phyloP scores from a whole-genome alignment of 768 basidiomycete genomes.

The Kwoniella europaea region DNA sequence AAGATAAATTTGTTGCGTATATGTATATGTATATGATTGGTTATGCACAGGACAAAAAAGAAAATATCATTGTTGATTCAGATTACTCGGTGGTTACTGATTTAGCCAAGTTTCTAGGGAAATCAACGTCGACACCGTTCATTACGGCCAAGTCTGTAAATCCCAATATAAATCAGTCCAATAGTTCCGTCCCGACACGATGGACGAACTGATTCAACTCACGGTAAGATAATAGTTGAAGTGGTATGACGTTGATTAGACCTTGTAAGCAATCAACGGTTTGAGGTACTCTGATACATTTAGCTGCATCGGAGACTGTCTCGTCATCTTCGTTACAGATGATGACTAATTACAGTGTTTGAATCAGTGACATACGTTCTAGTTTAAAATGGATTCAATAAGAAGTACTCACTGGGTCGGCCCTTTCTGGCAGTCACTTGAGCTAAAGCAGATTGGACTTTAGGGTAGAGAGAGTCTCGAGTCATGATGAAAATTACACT shows the following conservation, averaged over 20 bases:
- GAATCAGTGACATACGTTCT: slow-evolving; percentile 13
- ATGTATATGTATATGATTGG: not conserved
- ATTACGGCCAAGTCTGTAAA: slow-evolving; percentile 76
- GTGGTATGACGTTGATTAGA: slow-evolving; percentile 91
- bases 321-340: slow-evolving; percentile 93
- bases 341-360: slow-evolving; percentile 66
- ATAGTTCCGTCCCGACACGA: not conserved
- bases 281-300: slow-evolving; percentile 91
- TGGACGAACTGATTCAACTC: slow-evolving; percentile 7
- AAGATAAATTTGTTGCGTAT: not conserved
- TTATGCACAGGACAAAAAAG: not conserved
- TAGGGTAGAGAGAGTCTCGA: slow-evolving; percentile 95
- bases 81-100: slow-evolving; percentile 53
- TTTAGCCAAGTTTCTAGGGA: slow-evolving; percentile 85
- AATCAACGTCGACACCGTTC: slow-evolving; percentile 97
- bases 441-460: slow-evolving; percentile 92
- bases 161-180: slow-evolving; percentile 4
- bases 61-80: not conserved
- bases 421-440: slow-evolving; percentile 99
- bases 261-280: slow-evolving; percentile 96
- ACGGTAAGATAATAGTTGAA: slow-evolving; percentile 91
- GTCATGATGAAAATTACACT: slow-evolving; percentile 97
- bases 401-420: slow-evolving; percentile 61
- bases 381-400: too few relatives aligned
- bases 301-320: slow-evolving; percentile 68